phyloP scores from a whole-genome alignment of 306 rosid genomes.

The Carpinus viminea region DNA sequence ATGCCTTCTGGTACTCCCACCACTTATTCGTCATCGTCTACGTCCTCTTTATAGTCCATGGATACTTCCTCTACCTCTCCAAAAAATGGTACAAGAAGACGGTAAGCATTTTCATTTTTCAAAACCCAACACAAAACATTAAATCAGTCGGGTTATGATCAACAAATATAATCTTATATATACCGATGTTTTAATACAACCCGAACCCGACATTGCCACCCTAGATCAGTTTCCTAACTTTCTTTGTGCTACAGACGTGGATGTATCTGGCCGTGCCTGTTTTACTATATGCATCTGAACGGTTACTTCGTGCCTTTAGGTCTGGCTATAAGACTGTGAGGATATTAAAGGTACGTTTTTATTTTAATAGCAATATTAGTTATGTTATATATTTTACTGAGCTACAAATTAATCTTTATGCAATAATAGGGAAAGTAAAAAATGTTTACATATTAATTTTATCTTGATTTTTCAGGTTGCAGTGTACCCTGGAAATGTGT shows the following conservation, averaged over 20 bases:
- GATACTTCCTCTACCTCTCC: constrained; percentile 73
- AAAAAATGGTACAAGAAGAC: constrained; percentile 87
- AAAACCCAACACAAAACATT: no score
- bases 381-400: neutral
- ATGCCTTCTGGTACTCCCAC: constrained; percentile 96
- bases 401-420: neutral
- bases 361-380: neutral
- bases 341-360: constrained; percentile 59
- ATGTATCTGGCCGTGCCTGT: constrained; percentile 86
- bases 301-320: constrained; percentile 82
- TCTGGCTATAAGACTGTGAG: constrained; percentile 67
- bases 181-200: no score
- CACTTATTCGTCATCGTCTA: constrained; percentile 85
- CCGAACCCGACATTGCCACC: no score
- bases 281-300: constrained; percentile 67
- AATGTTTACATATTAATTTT: neutral
- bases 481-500: constrained; percentile 90
- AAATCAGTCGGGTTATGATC: no score
- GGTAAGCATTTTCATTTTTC: constrained; percentile 37
- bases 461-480: constrained; percentile 54
- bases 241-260: constrained; percentile 59
- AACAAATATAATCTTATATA: no score
- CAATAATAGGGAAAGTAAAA: no score
- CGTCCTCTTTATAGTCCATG: constrained; percentile 70
- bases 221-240: constrained; percentile 7